phyloP scores from a whole-genome alignment of 176 grass and related monocot species.

The Miscanthus lutarioriparius region DNA sequence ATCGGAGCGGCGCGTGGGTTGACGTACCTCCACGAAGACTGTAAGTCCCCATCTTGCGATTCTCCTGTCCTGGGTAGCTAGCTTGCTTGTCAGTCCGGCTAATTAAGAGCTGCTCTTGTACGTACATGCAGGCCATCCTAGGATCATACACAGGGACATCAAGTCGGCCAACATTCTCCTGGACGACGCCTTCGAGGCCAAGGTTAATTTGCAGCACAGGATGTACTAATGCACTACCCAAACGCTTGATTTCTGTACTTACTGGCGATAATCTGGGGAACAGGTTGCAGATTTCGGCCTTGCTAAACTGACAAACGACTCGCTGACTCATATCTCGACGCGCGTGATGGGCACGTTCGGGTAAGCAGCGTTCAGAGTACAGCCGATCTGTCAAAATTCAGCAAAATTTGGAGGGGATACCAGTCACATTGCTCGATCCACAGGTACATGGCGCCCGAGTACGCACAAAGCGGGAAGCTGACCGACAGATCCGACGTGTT shows the following conservation, averaged over 20 bases:
- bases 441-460: constrained; percentile 90
- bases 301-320: constrained; percentile 43
- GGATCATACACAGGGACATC: constrained; percentile 97
- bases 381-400: neutral
- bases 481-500: constrained; percentile 89
- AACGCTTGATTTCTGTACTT: neutral
- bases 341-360: constrained; percentile 25
- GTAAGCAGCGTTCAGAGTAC: neutral
- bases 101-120: neutral
- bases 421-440: neutral
- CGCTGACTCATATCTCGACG: neutral
- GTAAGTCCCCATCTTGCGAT: constrained; percentile 36
- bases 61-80: neutral
- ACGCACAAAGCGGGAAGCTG: constrained; percentile 84
- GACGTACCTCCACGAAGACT: constrained; percentile 91
- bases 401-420: neutral
- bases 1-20: constrained; percentile 83
- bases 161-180: constrained; percentile 93
- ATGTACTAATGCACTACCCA: neutral
- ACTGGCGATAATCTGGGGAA: neutral
- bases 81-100: neutral
- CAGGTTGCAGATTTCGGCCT: constrained; percentile 84
- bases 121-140: constrained; percentile 62
- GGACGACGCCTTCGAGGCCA: constrained; percentile 80
- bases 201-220: constrained; percentile 33